Conservation (phyloP, 2,329 filamentous ascomycete species). For the Aphanoascus verrucosus region DNA sequence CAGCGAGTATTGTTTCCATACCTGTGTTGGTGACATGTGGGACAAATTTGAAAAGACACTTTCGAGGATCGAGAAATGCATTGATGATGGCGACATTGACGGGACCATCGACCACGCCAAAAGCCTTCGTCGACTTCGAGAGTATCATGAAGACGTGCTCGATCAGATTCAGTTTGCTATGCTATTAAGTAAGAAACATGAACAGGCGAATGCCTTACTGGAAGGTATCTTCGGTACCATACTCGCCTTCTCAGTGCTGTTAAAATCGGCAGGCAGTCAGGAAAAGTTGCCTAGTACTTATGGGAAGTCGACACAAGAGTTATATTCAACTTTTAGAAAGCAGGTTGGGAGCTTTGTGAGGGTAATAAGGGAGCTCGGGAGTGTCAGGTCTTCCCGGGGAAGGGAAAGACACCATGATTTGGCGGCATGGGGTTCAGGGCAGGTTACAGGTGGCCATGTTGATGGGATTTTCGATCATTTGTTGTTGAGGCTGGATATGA, state of each 20-base stretch:
- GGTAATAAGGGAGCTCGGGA: constrained; percentile 55
- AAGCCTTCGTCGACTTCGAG: constrained; percentile 56
- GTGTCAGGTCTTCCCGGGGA: constrained; percentile 3
- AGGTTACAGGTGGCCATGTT: constrained; percentile 29
- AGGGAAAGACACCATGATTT: constrained; percentile 21
- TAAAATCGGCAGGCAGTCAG: constrained; percentile 18
- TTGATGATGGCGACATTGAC: constrained; percentile 41
- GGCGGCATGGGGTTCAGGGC: constrained; percentile 20
- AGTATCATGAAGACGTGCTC: constrained; percentile 60
- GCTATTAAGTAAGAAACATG: constrained; percentile 63
- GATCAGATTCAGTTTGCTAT: constrained; percentile 65
- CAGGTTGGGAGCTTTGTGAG: constrained; percentile 63
- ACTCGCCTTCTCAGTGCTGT: constrained; percentile 52
- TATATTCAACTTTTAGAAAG: constrained; percentile 58
- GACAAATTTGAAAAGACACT: constrained; percentile 56
- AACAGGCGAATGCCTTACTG: constrained; percentile 59
- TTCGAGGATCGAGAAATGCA: constrained; percentile 48
- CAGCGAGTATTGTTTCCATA: constrained; percentile 67
- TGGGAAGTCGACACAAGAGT: constrained; percentile 27
- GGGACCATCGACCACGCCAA: constrained; percentile 41
- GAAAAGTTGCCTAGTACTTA: not conserved
- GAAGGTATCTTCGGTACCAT: constrained; percentile 66
- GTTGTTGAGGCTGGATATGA: constrained; percentile 60
- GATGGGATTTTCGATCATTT: constrained; percentile 58
- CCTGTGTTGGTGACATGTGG: constrained; percentile 66